Evolutionary conservation across 1,284 basidiomycete species (phyloP).

Genomic region (Earliella scabrosa): DNA sequence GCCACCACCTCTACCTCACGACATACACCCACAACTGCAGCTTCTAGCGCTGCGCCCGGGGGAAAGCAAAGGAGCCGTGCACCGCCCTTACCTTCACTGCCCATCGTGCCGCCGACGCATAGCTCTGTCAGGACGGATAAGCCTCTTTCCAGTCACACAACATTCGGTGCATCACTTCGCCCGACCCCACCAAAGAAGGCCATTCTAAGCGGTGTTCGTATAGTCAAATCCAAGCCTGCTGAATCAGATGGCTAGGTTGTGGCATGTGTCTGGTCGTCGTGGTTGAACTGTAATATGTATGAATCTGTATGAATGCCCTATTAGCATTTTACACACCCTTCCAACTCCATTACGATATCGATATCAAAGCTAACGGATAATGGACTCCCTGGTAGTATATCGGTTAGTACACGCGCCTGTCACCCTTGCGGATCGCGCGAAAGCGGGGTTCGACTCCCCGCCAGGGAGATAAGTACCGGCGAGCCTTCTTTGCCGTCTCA

Average conservation of each 20-base stretch:
- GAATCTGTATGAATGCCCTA: background rate
- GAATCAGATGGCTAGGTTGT: constrained; percentile 1
- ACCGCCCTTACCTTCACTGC: constrained; percentile 17
- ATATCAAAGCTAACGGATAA: no score
- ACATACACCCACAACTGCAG: constrained; percentile 11
- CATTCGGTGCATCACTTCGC: background rate
- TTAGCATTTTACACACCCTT: no score
- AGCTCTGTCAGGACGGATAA: background rate
- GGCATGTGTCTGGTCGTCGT: background rate
- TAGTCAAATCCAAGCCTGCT: constrained; percentile 15
- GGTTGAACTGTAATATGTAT: no score
- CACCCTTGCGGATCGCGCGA: constrained; percentile 32
- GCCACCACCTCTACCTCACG: background rate
- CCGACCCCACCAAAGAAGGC: constrained; percentile 12
- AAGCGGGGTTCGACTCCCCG: constrained; percentile 46
- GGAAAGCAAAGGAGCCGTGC: constrained; percentile 5
- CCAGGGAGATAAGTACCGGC: constrained; percentile 34
- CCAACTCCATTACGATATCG: no score
- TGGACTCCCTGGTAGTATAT: constrained; percentile 25
- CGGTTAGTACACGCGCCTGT: constrained; percentile 29
- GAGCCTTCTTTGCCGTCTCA: no score
- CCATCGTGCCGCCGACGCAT: constrained; percentile 13
- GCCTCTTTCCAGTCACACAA: background rate
- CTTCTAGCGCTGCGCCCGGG: constrained; percentile 1
- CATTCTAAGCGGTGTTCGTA: constrained; percentile 17